Evolutionary conservation across 106 monocot species (phyloP).

Genomic region (Phalaenopsis aphrodite): DNA sequence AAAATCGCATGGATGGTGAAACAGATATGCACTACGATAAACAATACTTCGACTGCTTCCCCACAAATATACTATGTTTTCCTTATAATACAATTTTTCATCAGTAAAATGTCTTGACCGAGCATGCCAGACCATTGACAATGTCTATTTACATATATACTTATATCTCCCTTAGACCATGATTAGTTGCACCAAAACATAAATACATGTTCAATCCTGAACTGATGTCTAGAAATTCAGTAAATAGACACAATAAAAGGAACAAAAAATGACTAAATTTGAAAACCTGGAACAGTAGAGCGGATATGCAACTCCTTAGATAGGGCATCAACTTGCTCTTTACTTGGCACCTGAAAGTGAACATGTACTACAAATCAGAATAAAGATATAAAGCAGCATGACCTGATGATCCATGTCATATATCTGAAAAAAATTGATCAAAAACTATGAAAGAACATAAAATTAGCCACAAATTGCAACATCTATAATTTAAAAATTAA

Average conservation of each 20-base stretch:
- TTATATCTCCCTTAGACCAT: background rate
- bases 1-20: background rate
- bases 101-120: background rate
- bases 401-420: background rate
- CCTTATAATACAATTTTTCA: background rate
- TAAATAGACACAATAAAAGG: background rate
- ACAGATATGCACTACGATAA: background rate
- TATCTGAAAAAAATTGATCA: background rate
- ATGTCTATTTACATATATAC: too few species aligned
- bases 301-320: slow-evolving; percentile 74
- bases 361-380: slow-evolving; percentile 6
- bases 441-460: background rate
- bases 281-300: slow-evolving; percentile 71
- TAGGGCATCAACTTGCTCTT: slow-evolving; percentile 78
- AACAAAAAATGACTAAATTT: background rate
- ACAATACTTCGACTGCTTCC: background rate
- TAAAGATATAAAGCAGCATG: background rate
- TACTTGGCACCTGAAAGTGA: slow-evolving; percentile 65
- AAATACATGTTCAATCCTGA: background rate
- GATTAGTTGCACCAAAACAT: background rate
- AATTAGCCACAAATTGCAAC: background rate
- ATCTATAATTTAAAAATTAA: background rate
- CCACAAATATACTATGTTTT: background rate
- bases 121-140: too few species aligned
- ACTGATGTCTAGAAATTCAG: background rate